phyloP scores from a whole-genome alignment of 169 alveolate genomes.

The Eimeria sp. region DNA sequence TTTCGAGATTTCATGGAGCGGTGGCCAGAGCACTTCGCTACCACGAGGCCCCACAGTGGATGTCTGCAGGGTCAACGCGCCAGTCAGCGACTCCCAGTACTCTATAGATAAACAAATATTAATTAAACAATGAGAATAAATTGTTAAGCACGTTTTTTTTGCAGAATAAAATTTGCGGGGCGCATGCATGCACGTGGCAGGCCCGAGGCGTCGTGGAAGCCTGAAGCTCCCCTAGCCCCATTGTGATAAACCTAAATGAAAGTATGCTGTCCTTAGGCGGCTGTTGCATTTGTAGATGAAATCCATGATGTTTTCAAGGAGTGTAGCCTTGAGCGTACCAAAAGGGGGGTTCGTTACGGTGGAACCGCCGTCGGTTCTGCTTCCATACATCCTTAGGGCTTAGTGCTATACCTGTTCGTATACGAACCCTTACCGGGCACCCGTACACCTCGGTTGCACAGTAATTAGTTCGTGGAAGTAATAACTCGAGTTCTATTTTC shows the following conservation, averaged over 20 bases:
- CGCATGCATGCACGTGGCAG: constrained; percentile 17
- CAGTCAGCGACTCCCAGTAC: background rate
- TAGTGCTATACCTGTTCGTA: background rate
- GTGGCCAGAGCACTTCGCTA: background rate
- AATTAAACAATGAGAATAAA: background rate
- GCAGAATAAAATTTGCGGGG: background rate
- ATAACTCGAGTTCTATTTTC: background rate
- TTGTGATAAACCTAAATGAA: background rate
- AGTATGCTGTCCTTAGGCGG: background rate
- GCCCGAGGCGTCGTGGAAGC: background rate
- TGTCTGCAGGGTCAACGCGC: background rate
- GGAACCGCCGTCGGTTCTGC: background rate
- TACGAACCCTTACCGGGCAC: background rate
- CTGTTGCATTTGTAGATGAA: background rate
- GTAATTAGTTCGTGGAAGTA: background rate
- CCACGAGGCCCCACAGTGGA: background rate
- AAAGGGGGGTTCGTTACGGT: background rate
- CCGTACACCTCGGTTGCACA: background rate
- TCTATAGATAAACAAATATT: background rate
- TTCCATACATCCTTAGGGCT: background rate
- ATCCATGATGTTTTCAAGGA: constrained; percentile 2
- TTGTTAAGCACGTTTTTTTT: background rate
- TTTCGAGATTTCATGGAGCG: background rate
- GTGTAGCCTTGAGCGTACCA: background rate
- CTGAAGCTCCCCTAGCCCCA: background rate